These are phyloP conservation scores for Nicotiana obtusifolia DNA, from an alignment of 257 asterid genomes.

Conservation along the genomic window DNA sequence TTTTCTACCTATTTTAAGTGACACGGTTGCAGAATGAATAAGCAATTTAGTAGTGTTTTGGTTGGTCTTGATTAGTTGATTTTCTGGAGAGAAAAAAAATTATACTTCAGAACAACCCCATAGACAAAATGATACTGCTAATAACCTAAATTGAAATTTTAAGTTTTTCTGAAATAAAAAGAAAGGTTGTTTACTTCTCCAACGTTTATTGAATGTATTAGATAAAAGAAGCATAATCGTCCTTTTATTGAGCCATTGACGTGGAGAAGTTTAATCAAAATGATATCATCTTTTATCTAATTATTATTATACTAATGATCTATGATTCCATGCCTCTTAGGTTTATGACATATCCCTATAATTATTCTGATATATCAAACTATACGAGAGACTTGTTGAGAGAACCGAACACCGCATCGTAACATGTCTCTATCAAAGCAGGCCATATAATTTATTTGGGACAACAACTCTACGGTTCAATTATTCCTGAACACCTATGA, in stretches of 20 bases:
- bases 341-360: not conserved
- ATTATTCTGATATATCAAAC: not conserved
- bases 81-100: not conserved
- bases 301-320: not conserved
- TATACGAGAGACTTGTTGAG: not conserved
- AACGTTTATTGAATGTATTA: not conserved
- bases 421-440: not conserved
- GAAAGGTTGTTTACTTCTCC: not conserved
- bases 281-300: not conserved
- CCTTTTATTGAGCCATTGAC: not conserved
- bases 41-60: no score
- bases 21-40: not conserved
- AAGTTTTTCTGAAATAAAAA: not conserved
- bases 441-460: not conserved
- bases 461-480: not conserved
- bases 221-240: not conserved
- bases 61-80: not conserved
- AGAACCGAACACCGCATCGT: not conserved
- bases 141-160: not conserved
- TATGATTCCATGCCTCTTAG: constrained; percentile 1
- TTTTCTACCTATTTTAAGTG: not conserved
- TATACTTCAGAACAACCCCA: not conserved
- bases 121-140: not conserved
- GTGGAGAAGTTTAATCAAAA: not conserved
- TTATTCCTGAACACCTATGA: not conserved